Evolutionary conservation across 768 basidiomycete genomes (phyloP), one percentile per base, ranked within the genome.

Genomic region (Astraeus odoratus): DNA sequence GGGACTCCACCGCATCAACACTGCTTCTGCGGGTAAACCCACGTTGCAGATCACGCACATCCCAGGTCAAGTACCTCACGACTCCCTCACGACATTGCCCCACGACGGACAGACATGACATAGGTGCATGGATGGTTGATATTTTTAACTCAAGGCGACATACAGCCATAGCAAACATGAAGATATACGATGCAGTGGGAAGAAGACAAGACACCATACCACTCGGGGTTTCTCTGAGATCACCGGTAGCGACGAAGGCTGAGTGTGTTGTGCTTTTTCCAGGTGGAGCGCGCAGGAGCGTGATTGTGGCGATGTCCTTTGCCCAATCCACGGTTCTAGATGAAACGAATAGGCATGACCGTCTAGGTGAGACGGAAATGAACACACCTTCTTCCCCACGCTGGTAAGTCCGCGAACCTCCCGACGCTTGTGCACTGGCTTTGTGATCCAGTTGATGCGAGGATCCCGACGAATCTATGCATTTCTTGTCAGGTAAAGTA

Each of bases 181-280:
- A 47, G 36, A 48, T 41, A 46, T 45, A 57, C 45, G 55, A 42
- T 43, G 48, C 33, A 42, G 29, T 51, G 46, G 33, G 23, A 51
- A 47, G 36, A 49, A 44, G 26, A 47, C 31, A 29, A 15, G 35
- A 43, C 36, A 22, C 4, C 35, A 34, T 26, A 23, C 9, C 12
- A 20, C 19, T 22, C 37, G 37, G 5, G n/a, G n/a, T 23, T 31
- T 31, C 30, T 37, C 39, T 25, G 18, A 41, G 45, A 54, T 77
- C 60, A 90, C 69, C 87, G 83, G 78, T 90, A 90, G 52, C 87
- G 83, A 62, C 84, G 87, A 51, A 90, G 78, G 67, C 81, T 85
- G 78, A 90, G 86, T 13, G 94, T 96, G 80, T 97, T 99, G 92
- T 97, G 89, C 67, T 78, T 92, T 71, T 89, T 92, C 93, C 93